These are phyloP conservation scores for Allomyces macrogynus DNA, from an alignment of 192 early-diverging fungal genomes.

Conservation along the genomic window DNA sequence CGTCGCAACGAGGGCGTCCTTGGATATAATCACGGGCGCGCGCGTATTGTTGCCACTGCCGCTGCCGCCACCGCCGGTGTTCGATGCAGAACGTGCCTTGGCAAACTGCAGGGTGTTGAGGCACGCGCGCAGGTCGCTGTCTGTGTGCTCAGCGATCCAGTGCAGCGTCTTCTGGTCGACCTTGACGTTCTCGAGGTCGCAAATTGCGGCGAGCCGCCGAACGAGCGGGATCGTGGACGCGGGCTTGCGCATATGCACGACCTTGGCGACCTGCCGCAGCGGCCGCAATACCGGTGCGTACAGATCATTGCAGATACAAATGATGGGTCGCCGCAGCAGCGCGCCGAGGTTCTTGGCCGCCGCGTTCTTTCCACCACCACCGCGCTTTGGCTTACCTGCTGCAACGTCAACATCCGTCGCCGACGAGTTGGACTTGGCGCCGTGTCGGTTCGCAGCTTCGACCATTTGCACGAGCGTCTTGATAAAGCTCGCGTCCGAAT, in stretches of 20 bases:
- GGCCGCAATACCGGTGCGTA: conserved; percentile 76
- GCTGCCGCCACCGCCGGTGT: neutral
- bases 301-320: conserved; percentile 97
- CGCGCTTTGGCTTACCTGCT: neutral
- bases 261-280: conserved; percentile 54
- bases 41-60: neutral
- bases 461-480: conserved; percentile 53
- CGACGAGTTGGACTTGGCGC: no score
- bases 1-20: conserved; percentile 21
- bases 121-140: conserved; percentile 73
- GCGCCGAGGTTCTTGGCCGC: conserved; percentile 11
- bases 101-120: conserved; percentile 68
- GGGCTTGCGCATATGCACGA: conserved; percentile 46
- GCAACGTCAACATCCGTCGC: no score
- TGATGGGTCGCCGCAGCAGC: conserved; percentile 63
- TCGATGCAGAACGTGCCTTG: neutral
- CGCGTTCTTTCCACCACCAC: conserved; percentile 9
- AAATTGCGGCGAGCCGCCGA: conserved; percentile 58
- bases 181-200: conserved; percentile 45
- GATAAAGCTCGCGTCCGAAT: conserved; percentile 64
- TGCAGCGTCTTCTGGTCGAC: conserved; percentile 56
- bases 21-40: neutral
- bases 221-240: conserved; percentile 39
- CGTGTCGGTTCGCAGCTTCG: neutral
- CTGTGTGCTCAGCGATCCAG: conserved; percentile 49